Conservation (phyloP, 345 rosid genomes). For the Balakata baccata region DNA sequence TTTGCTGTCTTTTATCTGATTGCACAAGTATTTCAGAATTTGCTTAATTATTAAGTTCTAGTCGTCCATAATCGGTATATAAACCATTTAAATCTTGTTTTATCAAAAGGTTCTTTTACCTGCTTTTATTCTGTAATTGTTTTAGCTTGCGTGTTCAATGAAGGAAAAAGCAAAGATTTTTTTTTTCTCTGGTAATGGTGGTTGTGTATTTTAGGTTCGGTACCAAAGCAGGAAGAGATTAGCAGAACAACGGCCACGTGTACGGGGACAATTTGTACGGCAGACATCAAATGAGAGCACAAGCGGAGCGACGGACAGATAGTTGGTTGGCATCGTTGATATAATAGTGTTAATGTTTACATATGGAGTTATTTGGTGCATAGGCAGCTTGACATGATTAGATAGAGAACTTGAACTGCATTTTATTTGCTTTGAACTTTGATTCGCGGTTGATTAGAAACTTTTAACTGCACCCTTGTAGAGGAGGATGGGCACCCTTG, state of each 20-base stretch:
- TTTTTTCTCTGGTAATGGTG: neutral
- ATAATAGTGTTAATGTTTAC: no score
- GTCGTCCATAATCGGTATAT: neutral
- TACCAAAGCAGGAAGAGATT: slow-evolving; percentile 73
- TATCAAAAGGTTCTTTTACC: neutral
- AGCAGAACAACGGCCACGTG: slow-evolving; percentile 80
- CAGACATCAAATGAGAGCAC: slow-evolving; percentile 27
- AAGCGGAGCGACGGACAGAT: slow-evolving; percentile 23
- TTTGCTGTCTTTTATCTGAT: neutral
- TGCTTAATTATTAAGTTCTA: neutral
- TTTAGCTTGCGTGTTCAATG: neutral
- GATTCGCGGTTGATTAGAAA: no score
- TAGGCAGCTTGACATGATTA: no score
- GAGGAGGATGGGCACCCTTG: neutral
- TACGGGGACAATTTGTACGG: slow-evolving; percentile 80
- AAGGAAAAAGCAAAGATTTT: neutral
- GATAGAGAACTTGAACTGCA: no score
- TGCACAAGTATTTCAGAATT: neutral
- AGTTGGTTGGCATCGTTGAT: neutral
- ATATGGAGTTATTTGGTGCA: no score
- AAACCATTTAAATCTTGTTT: neutral
- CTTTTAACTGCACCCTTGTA: no score
- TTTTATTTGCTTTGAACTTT: no score
- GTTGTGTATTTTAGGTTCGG: slow-evolving; percentile 46
- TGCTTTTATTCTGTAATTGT: neutral